Percentiles rank a stretch among this genome's conserved stretches.
Evolutionary conservation across 2,329 filamentous ascomycete genomes (phyloP).

Genomic region (Colletotrichum sp.): DNA sequence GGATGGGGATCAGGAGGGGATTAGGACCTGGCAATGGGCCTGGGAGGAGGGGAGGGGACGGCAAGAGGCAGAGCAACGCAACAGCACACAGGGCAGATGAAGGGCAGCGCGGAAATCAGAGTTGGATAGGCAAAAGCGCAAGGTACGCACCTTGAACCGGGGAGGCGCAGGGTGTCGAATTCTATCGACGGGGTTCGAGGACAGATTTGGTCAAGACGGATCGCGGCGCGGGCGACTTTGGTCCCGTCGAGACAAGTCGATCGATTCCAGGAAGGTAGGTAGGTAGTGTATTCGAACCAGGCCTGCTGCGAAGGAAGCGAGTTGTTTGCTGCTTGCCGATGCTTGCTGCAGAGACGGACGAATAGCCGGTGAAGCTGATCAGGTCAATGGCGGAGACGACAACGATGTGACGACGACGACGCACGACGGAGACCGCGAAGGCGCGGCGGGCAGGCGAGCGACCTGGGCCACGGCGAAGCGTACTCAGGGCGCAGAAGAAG

Average conservation of each 20-base stretch:
- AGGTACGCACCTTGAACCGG: conserved; percentile 10
- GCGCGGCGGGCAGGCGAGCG: not conserved
- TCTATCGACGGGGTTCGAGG: not conserved
- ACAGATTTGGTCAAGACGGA: not conserved
- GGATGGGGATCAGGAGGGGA: not conserved
- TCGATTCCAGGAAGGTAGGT: not conserved
- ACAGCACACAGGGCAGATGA: not conserved
- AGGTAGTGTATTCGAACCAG: not conserved
- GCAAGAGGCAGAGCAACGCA: conserved; percentile 5
- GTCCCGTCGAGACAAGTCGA: not conserved
- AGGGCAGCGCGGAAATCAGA: not conserved
- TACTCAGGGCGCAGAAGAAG: not conserved
- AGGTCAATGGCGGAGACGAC: not conserved
- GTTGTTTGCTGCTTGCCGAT: not conserved
- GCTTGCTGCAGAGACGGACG: not conserved
- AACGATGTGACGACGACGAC: not conserved
- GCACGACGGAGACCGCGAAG: not conserved
- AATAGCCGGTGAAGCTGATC: not conserved
- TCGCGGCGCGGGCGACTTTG: not conserved
- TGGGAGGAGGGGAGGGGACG: not conserved
- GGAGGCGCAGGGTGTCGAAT: not conserved
- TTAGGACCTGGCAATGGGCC: not conserved
- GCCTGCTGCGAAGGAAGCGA: not conserved
- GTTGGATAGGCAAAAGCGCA: not conserved
- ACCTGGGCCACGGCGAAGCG: not conserved